Conservation (phyloP, 805 yeast genomes). For the Wickerhamomyces xylosicus region DNA sequence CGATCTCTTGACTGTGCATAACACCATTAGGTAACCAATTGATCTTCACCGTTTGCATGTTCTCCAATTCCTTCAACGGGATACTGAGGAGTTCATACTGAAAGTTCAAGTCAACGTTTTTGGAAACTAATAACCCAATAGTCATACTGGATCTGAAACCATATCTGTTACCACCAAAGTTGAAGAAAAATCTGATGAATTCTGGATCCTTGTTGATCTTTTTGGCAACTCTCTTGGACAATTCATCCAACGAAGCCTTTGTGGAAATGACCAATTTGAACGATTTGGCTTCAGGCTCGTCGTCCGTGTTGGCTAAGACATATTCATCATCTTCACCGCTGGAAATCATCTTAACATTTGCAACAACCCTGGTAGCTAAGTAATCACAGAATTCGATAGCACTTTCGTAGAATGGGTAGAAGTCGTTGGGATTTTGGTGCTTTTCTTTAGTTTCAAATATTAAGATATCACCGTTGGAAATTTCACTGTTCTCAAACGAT, state of each 20-base stretch:
- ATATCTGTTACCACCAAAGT: slow-evolving; percentile 46
- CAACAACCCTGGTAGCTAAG: slow-evolving; percentile 49
- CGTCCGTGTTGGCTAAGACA: slow-evolving; percentile 24
- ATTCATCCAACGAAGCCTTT: slow-evolving; percentile 42
- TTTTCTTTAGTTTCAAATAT: slow-evolving; percentile 17
- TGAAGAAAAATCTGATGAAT: slow-evolving; percentile 55
- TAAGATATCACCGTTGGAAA: slow-evolving; percentile 62
- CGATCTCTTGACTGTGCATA: slow-evolving; percentile 57
- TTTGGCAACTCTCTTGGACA: slow-evolving; percentile 53
- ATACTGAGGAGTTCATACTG: slow-evolving; percentile 73
- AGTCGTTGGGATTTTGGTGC: slow-evolving; percentile 9
- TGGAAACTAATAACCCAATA: slow-evolving; percentile 25
- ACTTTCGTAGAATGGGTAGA: slow-evolving; percentile 24
- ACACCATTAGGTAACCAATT: slow-evolving; percentile 68
- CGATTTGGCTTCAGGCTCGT: slow-evolving; percentile 11
- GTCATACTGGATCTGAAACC: slow-evolving; percentile 29
- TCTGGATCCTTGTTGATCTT: slow-evolving; percentile 44
- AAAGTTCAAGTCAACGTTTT: slow-evolving; percentile 32
- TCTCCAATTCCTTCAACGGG: slow-evolving; percentile 68
- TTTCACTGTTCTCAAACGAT: slow-evolving; percentile 45
- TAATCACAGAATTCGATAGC: slow-evolving; percentile 41
- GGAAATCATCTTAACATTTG: slow-evolving; percentile 35
- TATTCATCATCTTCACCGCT: slow-evolving; percentile 39
- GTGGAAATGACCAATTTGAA: slow-evolving; percentile 66
- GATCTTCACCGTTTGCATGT: slow-evolving; percentile 53